Evolutionary conservation across 352 stramenopile species (phyloP).

Genomic region (Phytophthora niederhauseri): DNA sequence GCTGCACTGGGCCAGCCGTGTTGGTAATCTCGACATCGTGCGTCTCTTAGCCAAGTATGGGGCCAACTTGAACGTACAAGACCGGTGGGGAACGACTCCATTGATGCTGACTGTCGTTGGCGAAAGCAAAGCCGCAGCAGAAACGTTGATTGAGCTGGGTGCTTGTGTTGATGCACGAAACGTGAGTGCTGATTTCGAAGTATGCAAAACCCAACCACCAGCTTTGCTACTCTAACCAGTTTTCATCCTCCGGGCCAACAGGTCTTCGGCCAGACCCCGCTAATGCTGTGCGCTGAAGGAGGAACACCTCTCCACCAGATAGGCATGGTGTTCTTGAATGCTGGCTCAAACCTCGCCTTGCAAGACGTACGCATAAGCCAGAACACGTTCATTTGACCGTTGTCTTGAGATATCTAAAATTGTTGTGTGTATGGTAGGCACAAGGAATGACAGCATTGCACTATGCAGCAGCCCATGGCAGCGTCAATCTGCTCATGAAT

Average conservation of each 20-base stretch:
- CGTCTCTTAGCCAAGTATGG: constrained; percentile 80
- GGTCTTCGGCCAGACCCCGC: constrained; percentile 75
- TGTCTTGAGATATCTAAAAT: neutral
- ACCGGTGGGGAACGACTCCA: constrained; percentile 77
- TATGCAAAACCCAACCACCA: neutral
- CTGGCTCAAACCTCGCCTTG: constrained; percentile 56
- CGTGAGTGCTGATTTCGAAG: constrained; percentile 34
- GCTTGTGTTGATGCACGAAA: constrained; percentile 73
- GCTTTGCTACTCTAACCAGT: neutral
- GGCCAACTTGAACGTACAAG: constrained; percentile 73
- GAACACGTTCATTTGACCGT: neutral
- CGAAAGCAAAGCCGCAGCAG: constrained; percentile 59
- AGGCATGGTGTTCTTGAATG: constrained; percentile 78
- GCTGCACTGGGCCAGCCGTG: constrained; percentile 79
- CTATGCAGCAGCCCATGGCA: constrained; percentile 62
- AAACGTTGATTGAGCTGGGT: constrained; percentile 75
- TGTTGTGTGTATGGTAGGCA: constrained; percentile 33
- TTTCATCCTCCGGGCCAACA: constrained; percentile 16
- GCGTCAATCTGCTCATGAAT: constrained; percentile 66
- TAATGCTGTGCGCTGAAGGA: constrained; percentile 75
- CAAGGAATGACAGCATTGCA: constrained; percentile 79
- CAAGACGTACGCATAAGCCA: constrained; percentile 54
- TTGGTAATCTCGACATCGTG: constrained; percentile 77
- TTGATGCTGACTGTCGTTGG: constrained; percentile 83
- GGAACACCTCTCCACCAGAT: constrained; percentile 66